Conservation (phyloP, 2,329 filamentous ascomycete species). For the Triangularia verruculosa region DNA sequence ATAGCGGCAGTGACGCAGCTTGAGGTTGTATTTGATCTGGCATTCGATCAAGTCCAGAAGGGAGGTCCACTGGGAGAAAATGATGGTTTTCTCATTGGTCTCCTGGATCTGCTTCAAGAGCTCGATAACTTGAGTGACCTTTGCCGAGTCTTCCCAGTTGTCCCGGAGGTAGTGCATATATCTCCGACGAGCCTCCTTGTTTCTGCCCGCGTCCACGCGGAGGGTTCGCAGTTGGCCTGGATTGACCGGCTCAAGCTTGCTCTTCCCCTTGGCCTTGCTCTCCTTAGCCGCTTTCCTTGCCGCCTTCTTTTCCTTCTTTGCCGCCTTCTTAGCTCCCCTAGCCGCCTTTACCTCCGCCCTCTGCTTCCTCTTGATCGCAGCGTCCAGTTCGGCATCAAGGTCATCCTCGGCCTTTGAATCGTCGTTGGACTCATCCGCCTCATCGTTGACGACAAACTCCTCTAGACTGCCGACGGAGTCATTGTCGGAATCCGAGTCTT, state of each 20-base stretch:
- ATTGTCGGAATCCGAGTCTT: constrained; percentile 23
- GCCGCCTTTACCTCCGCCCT: constrained; percentile 10
- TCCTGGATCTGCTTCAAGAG: constrained; percentile 51
- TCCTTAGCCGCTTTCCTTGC: constrained; percentile 27
- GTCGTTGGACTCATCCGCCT: constrained; percentile 33
- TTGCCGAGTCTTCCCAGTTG: constrained; percentile 71
- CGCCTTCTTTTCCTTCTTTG: constrained; percentile 32
- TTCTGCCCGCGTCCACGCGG: constrained; percentile 64
- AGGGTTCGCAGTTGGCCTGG: constrained; percentile 42
- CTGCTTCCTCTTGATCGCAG: constrained; percentile 15
- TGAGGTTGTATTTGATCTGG: constrained; percentile 54
- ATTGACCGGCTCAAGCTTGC: constrained; percentile 41
- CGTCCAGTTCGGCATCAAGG: constrained; percentile 23
- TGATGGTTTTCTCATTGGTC: constrained; percentile 69
- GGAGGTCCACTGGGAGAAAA: constrained; percentile 80
- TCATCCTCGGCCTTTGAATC: constrained; percentile 31
- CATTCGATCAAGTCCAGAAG: constrained; percentile 75
- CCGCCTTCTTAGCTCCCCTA: constrained; percentile 34
- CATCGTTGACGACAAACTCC: constrained; percentile 52
- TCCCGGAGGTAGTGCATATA: constrained; percentile 69
- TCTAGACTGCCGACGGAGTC: constrained; percentile 40
- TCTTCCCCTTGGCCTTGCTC: constrained; percentile 45
- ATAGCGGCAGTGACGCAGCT: constrained; percentile 64
- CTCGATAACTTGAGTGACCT: constrained; percentile 67
- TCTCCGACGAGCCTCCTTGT: constrained; percentile 59